phyloP scores from a whole-genome alignment of 331 rosid genomes.

The Erythrophleum ivorense region DNA sequence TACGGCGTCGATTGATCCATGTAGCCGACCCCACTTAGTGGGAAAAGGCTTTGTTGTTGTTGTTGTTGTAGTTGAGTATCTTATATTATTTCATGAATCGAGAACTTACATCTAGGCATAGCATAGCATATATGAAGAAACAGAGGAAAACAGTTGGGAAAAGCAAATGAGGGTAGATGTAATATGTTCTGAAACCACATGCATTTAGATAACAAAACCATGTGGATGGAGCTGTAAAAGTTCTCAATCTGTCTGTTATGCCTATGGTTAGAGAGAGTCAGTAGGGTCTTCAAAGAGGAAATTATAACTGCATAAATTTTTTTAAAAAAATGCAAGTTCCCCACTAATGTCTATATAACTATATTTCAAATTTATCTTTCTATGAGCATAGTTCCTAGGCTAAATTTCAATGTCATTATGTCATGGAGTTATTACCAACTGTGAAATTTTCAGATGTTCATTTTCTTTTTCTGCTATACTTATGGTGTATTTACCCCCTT shows the following conservation, averaged over 20 bases:
- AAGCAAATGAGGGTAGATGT: constrained; percentile 22
- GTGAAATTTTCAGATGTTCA: not conserved
- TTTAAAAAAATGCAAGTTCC: not conserved
- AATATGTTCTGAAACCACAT: constrained; percentile 17
- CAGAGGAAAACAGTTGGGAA: not conserved
- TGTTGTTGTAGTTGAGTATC: too few species aligned
- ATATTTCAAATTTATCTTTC: not conserved
- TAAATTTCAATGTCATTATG: not conserved
- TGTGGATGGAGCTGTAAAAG: not conserved
- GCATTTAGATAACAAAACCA: constrained; percentile 17
- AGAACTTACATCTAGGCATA: constrained; percentile 2
- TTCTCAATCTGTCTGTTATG: not conserved
- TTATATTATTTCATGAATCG: not conserved
- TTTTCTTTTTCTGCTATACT: constrained; percentile 21
- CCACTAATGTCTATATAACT: constrained; percentile 7
- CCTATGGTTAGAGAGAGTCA: constrained; percentile 5
- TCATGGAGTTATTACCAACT: constrained; percentile 13
- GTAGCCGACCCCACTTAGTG: too few species aligned
- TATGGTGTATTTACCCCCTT: constrained; percentile 7
- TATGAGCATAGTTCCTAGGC: constrained; percentile 6
- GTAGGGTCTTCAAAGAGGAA: constrained; percentile 6
- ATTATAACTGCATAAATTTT: not conserved
- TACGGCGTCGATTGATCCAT: too few species aligned
- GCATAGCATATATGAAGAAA: constrained; percentile 15
- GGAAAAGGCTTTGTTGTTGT: too few species aligned